These are phyloP conservation scores for Penicillium hesseltinei DNA, from an alignment of 2,329 filamentous ascomycete genomes.

Conservation along the genomic window DNA sequence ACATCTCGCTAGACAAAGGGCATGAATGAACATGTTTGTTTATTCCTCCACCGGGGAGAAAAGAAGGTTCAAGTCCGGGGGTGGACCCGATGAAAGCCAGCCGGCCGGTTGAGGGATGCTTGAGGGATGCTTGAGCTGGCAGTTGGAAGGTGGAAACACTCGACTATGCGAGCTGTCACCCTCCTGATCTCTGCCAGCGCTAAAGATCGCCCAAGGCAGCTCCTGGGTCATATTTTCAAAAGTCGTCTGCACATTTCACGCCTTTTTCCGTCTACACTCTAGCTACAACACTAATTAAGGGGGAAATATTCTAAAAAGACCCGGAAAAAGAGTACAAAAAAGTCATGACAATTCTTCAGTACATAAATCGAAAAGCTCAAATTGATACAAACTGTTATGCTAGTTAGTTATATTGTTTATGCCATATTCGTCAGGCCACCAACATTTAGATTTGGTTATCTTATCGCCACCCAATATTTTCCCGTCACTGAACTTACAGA, in stretches of 20 bases:
- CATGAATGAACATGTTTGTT: neutral
- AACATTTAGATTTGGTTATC: neutral
- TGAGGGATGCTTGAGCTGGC: neutral
- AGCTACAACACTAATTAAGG: too few species aligned
- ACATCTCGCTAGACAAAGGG: neutral
- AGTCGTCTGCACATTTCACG: too few species aligned
- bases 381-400: too few species aligned
- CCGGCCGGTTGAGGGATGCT: too few species aligned
- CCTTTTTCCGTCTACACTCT: too few species aligned
- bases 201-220: neutral
- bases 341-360: too few species aligned
- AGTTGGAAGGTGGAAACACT: neutral
- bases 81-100: too few species aligned
- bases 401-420: too few species aligned
- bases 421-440: too few species aligned
- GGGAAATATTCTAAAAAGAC: too few species aligned
- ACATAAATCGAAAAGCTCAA: too few species aligned
- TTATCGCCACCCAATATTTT: constrained; percentile 15
- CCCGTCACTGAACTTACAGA: neutral
- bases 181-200: neutral
- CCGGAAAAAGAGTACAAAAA: too few species aligned
- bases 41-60: neutral
- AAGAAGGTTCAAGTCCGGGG: neutral
- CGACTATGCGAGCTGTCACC: neutral
- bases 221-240: neutral